phyloP scores from a whole-genome alignment of 2,329 filamentous ascomycete genomes.

The Alternaria sp. region DNA sequence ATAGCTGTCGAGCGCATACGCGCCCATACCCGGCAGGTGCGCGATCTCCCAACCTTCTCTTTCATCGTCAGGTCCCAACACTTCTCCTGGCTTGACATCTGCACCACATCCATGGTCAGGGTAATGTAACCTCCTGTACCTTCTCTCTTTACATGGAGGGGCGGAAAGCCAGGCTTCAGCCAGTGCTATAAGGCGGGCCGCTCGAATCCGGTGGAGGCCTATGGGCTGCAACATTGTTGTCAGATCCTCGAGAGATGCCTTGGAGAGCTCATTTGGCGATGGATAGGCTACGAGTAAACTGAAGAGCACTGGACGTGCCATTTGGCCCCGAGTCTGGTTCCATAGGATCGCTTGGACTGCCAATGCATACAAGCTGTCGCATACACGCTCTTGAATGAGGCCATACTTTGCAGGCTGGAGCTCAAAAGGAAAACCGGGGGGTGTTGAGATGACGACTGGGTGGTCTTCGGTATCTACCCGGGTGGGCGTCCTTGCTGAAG shows the following conservation, averaged over 20 bases:
- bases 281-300: constrained; percentile 72
- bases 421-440: constrained; percentile 26
- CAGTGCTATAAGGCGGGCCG: constrained; percentile 71
- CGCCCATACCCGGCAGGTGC: constrained; percentile 74
- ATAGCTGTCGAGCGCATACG: constrained; percentile 89
- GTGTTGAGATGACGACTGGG: constrained; percentile 18
- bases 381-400: constrained; percentile 82
- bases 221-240: constrained; percentile 29
- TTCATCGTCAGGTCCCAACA: constrained; percentile 40
- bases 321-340: constrained; percentile 76
- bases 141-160: constrained; percentile 65
- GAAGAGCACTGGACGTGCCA: constrained; percentile 78
- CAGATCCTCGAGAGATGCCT: constrained; percentile 25
- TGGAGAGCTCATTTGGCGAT: constrained; percentile 66
- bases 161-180: constrained; percentile 70
- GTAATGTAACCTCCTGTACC: constrained; percentile 62
- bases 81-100: constrained; percentile 55
- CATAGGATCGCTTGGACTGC: constrained; percentile 84
- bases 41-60: constrained; percentile 78
- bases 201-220: constrained; percentile 55
- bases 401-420: constrained; percentile 63
- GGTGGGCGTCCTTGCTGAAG: background rate
- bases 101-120: constrained; percentile 23
- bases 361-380: constrained; percentile 76
- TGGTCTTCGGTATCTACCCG: constrained; percentile 16